Percentiles rank a stretch among this genome's conserved stretches.
These are phyloP conservation scores for Leccinum subtestaceum DNA, from an alignment of 768 basidiomycete genomes.

Conservation along the genomic window DNA sequence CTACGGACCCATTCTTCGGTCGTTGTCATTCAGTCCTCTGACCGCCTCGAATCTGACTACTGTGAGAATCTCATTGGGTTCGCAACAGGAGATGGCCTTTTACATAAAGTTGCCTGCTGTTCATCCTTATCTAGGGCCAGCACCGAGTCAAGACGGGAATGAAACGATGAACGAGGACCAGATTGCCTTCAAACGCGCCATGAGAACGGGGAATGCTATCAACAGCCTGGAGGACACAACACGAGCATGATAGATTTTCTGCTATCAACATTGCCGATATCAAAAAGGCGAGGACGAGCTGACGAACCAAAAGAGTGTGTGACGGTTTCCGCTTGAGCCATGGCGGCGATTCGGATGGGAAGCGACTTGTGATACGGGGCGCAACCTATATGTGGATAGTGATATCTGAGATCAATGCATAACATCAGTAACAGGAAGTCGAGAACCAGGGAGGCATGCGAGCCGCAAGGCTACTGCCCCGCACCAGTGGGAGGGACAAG, in stretches of 20 bases:
- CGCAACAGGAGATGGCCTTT: too few relatives aligned
- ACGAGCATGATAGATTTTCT: constrained; percentile 31
- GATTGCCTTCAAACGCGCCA: constrained; percentile 17
- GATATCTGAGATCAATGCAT: not conserved
- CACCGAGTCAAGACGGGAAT: not conserved
- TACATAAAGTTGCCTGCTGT: constrained; percentile 9
- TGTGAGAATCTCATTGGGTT: constrained; percentile 16
- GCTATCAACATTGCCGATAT: constrained; percentile 37
- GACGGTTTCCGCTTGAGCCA: constrained; percentile 29
- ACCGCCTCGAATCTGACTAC: constrained; percentile 30
- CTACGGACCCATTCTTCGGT: not conserved
- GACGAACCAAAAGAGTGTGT: constrained; percentile 28
- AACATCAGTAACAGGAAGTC: not conserved
- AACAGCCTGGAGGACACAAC: too few relatives aligned
- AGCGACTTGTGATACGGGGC: not conserved
- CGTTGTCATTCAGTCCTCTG: not conserved
- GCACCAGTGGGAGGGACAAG: not conserved
- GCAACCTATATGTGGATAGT: constrained; percentile 3
- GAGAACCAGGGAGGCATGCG: not conserved
- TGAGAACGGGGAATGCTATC: not conserved
- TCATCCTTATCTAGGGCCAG: constrained; percentile 38
- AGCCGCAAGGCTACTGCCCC: not conserved
- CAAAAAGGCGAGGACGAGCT: constrained; percentile 36
- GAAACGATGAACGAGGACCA: too few relatives aligned
- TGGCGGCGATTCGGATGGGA: not conserved